Evolutionary conservation across 116 monocot genomes (phyloP).

Genomic region (Posidonia oceanica): DNA sequence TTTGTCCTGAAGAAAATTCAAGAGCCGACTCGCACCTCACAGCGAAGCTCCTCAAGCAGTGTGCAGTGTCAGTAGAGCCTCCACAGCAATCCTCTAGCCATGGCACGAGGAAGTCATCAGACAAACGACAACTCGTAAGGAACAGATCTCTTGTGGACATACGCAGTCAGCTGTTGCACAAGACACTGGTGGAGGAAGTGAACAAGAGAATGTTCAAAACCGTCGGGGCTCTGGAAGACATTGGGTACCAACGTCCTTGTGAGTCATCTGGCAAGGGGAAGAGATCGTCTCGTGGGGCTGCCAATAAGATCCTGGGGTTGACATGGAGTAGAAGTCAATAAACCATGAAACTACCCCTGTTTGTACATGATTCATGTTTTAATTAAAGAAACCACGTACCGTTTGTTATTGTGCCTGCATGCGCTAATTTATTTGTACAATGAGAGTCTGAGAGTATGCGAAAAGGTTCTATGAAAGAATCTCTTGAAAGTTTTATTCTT

Average conservation of each 20-base stretch:
- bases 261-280: conserved; percentile 10
- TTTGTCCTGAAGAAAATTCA: conserved; percentile 20
- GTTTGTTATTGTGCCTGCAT: not conserved
- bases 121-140: conserved; percentile 24
- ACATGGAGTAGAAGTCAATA: conserved; percentile 7
- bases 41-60: conserved; percentile 13
- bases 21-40: conserved; percentile 8
- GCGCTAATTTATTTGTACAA: not conserved
- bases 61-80: conserved; percentile 12
- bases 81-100: conserved; percentile 2
- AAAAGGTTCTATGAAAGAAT: too few relatives aligned
- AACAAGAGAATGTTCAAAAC: conserved; percentile 81
- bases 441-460: too few relatives aligned
- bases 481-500: too few relatives aligned
- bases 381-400: not conserved
- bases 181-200: conserved; percentile 53
- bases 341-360: not conserved
- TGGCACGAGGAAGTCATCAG: conserved; percentile 15
- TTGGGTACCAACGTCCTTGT: conserved; percentile 44
- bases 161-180: conserved; percentile 67
- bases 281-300: not conserved
- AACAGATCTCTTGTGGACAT: conserved; percentile 77
- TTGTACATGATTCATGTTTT: not conserved
- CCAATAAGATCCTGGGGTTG: conserved; percentile 12
- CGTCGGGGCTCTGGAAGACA: conserved; percentile 69